phyloP scores from a whole-genome alignment of 306 rosid species.

The Erythrophleum fordii region DNA sequence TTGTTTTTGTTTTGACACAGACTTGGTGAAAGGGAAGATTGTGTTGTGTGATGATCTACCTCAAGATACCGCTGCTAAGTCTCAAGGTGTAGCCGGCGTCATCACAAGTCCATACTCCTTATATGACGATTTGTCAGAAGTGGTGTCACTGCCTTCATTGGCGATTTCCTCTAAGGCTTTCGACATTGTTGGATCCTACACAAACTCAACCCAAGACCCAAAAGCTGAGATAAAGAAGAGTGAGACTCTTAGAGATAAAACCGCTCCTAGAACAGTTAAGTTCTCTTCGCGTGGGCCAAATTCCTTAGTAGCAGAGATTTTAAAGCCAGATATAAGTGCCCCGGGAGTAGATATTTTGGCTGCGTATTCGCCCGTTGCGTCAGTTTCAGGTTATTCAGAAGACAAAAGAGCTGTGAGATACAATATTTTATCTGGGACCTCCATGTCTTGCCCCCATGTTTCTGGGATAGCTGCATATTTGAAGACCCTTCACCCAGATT shows the following conservation, averaged over 20 bases:
- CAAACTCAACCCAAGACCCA: background rate
- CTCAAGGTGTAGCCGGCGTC: constrained; percentile 31
- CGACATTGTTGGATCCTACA: background rate
- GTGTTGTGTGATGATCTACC: constrained; percentile 17
- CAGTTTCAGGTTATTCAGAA: background rate
- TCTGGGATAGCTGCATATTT: constrained; percentile 45
- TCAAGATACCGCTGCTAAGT: background rate
- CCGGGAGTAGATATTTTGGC: constrained; percentile 45
- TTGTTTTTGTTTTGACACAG: background rate
- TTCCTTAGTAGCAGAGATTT: background rate
- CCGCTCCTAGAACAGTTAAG: constrained; percentile 26
- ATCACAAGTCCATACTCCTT: background rate
- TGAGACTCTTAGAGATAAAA: background rate
- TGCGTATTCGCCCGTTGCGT: constrained; percentile 34
- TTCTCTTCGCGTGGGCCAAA: constrained; percentile 57
- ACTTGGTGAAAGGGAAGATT: constrained; percentile 46
- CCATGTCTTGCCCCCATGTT: constrained; percentile 51
- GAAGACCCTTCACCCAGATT: constrained; percentile 33
- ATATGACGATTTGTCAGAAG: background rate
- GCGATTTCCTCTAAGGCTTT: background rate
- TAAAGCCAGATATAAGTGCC: constrained; percentile 49
- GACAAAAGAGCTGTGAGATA: constrained; percentile 34
- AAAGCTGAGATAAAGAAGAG: constrained; percentile 17
- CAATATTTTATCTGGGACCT: constrained; percentile 34
- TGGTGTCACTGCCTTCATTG: constrained; percentile 13